Evolutionary conservation across 1,284 basidiomycete species (phyloP).

Genomic region (Moesziomyces antarcticus): DNA sequence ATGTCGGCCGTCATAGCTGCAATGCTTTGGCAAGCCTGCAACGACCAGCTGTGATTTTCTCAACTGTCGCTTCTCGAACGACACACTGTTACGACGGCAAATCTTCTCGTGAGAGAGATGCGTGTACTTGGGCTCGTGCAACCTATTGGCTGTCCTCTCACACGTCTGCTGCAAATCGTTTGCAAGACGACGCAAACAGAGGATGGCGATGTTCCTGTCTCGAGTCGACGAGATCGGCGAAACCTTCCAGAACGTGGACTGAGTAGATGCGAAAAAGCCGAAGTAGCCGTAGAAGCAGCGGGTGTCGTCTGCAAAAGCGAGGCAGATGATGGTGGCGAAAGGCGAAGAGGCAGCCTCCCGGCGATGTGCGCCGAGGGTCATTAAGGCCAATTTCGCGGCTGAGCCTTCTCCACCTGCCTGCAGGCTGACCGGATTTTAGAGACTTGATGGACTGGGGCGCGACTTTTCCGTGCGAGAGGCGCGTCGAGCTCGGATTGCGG

Average conservation of each 20-base stretch:
- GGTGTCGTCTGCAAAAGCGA: slow-evolving; percentile 37
- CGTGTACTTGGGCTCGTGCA: background rate
- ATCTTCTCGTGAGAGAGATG: background rate
- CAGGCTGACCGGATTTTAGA: background rate
- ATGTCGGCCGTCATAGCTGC: slow-evolving; percentile 46
- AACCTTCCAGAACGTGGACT: slow-evolving; percentile 3
- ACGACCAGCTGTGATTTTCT: slow-evolving; percentile 16
- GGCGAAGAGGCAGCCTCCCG: slow-evolving; percentile 16
- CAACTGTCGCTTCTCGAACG: slow-evolving; percentile 29
- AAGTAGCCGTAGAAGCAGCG: slow-evolving; percentile 14
- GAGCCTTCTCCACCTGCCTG: background rate
- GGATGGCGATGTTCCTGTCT: slow-evolving; percentile 5
- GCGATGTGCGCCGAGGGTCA: slow-evolving; percentile 6
- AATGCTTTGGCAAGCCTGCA: slow-evolving; percentile 1
- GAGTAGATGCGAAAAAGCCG: slow-evolving; percentile 19
- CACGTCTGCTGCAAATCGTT: background rate
- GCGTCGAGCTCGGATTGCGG: slow-evolving; percentile 34
- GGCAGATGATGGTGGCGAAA: slow-evolving; percentile 54
- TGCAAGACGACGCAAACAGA: background rate
- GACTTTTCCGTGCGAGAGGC: slow-evolving; percentile 20
- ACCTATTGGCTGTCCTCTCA: background rate
- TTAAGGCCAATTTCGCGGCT: slow-evolving; percentile 15
- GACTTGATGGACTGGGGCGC: background rate
- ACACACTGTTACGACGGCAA: slow-evolving; percentile 6
- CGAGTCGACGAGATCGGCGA: slow-evolving; percentile 5